phyloP scores from a whole-genome alignment of 352 stramenopile species.

The Pythium apleroticum region DNA sequence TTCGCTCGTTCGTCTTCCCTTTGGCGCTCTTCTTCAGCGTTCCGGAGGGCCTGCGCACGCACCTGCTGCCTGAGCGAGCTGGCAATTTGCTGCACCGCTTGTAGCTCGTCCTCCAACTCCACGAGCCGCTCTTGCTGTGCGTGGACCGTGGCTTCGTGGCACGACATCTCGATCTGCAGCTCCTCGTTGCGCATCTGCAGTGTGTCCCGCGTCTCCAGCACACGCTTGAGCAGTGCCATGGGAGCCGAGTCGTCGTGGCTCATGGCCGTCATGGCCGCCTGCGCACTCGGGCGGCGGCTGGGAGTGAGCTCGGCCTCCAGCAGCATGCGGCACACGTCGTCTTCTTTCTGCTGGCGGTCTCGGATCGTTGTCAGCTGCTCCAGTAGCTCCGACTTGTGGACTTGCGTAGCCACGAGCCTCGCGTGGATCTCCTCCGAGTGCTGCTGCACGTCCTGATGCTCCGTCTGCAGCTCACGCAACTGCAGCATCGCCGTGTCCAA shows the following conservation, averaged over 20 bases:
- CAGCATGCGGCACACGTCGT: conserved; percentile 3
- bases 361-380: conserved; percentile 20
- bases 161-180: conserved; percentile 43
- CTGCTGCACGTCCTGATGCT: conserved; percentile 46
- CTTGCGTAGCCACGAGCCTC: conserved; percentile 48
- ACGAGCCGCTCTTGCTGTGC: conserved; percentile 39
- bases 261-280: not conserved
- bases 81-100: conserved; percentile 11
- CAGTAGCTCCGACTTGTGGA: conserved; percentile 23
- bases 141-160: conserved; percentile 41
- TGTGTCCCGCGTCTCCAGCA: conserved; percentile 26
- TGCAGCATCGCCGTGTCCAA: conserved; percentile 40
- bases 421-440: conserved; percentile 61
- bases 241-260: conserved; percentile 17
- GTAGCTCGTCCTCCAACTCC: conserved; percentile 24
- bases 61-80: conserved; percentile 36
- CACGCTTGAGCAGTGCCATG: conserved; percentile 25
- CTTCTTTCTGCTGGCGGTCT: conserved; percentile 13
- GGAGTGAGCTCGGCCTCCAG: not conserved
- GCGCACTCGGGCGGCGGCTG: not conserved
- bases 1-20: not conserved
- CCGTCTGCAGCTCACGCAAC: conserved; percentile 48
- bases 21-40: not conserved
- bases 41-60: not conserved
- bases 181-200: conserved; percentile 39